Conservation (phyloP, 2,329 filamentous ascomycete genomes). For the Fusarium chlamydosporum region DNA sequence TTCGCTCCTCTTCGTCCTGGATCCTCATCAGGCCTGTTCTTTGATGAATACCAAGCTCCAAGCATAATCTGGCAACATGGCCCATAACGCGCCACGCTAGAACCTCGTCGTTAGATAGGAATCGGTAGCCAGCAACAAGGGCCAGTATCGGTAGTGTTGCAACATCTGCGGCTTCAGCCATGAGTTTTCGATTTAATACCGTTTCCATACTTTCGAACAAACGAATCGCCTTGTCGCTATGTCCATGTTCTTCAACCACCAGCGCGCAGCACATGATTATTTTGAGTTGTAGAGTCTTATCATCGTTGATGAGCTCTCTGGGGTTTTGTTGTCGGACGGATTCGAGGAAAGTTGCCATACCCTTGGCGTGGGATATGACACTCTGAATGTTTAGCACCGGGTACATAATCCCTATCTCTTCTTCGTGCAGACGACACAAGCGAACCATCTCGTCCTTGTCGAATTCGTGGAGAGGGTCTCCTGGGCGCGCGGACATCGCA, state of each 20-base stretch:
- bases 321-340: constrained; percentile 56
- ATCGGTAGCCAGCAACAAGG: constrained; percentile 77
- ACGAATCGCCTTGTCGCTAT: constrained; percentile 79
- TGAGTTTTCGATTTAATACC: constrained; percentile 75
- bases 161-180: constrained; percentile 66
- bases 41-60: constrained; percentile 87
- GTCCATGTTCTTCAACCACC: constrained; percentile 82
- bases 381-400: constrained; percentile 83
- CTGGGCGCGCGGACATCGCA: constrained; percentile 52
- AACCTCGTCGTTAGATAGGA: constrained; percentile 86
- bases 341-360: constrained; percentile 80
- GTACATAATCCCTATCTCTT: constrained; percentile 94
- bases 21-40: constrained; percentile 80
- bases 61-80: constrained; percentile 81
- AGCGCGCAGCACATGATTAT: constrained; percentile 85
- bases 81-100: constrained; percentile 91
- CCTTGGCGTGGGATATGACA: constrained; percentile 77
- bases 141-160: constrained; percentile 65
- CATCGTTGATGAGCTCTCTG: constrained; percentile 61
- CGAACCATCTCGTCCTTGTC: constrained; percentile 84
- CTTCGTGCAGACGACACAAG: constrained; percentile 84
- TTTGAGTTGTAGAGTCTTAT: constrained; percentile 79
- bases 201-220: constrained; percentile 84
- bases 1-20: constrained; percentile 75
- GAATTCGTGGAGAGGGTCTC: constrained; percentile 85